These are phyloP conservation scores for Pichia kudriavzevii DNA, from an alignment of 1,139 yeast species.

Conservation along the genomic window DNA sequence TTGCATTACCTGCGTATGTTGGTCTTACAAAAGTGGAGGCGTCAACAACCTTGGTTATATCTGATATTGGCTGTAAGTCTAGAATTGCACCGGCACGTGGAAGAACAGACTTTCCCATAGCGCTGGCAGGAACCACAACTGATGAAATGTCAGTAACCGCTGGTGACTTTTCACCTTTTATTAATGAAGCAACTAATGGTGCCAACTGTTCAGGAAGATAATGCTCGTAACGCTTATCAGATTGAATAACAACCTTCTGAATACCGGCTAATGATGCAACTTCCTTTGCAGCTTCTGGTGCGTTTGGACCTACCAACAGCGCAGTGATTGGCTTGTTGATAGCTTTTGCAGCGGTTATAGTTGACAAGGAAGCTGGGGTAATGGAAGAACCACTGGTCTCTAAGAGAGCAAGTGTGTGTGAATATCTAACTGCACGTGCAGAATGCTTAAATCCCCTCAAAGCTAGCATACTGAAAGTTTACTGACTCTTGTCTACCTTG, in stretches of 20 bases:
- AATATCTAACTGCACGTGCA: slow-evolving; percentile 5
- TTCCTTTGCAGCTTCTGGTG: slow-evolving; percentile 34
- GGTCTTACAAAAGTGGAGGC: slow-evolving; percentile 77
- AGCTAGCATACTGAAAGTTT: no score
- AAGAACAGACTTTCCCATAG: slow-evolving; percentile 78
- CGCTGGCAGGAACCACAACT: slow-evolving; percentile 72
- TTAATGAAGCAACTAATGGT: slow-evolving; percentile 46
- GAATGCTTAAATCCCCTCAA: no score
- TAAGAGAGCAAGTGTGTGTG: slow-evolving; percentile 58
- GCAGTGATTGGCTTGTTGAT: slow-evolving; percentile 62
- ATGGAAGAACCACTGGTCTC: slow-evolving; percentile 52
- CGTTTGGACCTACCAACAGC: slow-evolving; percentile 49
- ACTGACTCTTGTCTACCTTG: no score
- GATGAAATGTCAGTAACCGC: slow-evolving; percentile 59
- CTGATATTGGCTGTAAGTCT: slow-evolving; percentile 84
- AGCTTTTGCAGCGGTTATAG: slow-evolving; percentile 57
- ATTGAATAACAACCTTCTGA: slow-evolving; percentile 43
- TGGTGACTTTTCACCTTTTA: slow-evolving; percentile 35
- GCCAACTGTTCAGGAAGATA: slow-evolving; percentile 59
- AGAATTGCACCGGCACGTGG: slow-evolving; percentile 84
- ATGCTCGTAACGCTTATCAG: slow-evolving; percentile 44
- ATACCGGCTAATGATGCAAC: slow-evolving; percentile 35
- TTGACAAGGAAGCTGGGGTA: slow-evolving; percentile 60
- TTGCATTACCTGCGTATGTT: slow-evolving; percentile 92
- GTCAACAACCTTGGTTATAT: slow-evolving; percentile 60